A percentile compares a stretch with the other conserved stretches of the same genome.
phyloP scores from a whole-genome alignment of 2,329 filamentous ascomycete genomes.

The Sporothrix dimorphospora region DNA sequence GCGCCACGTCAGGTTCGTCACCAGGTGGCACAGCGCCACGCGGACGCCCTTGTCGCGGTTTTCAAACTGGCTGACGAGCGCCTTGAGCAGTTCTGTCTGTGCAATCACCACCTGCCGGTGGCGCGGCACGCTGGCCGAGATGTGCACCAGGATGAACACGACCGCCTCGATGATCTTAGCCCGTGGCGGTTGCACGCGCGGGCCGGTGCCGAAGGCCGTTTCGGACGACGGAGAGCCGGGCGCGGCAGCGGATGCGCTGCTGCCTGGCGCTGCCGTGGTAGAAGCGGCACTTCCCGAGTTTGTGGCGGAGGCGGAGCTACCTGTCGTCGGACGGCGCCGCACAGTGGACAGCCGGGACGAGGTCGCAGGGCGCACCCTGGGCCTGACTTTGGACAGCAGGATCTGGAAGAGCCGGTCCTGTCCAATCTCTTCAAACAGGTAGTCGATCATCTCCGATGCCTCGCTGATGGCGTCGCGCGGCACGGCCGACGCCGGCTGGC shows the following conservation, averaged over 20 bases:
- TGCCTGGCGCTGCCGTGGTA: background rate
- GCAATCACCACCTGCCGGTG: constrained; percentile 78
- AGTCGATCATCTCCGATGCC: constrained; percentile 78
- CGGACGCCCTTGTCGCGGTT: constrained; percentile 76
- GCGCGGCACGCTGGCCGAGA: constrained; percentile 77
- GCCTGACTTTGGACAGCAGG: constrained; percentile 71
- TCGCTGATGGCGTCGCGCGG: constrained; percentile 54
- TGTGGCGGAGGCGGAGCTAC: constrained; percentile 37
- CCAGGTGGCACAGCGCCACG: constrained; percentile 76
- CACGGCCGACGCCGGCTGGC: constrained; percentile 29
- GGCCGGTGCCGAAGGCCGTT: constrained; percentile 45
- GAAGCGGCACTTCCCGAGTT: constrained; percentile 40
- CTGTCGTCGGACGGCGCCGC: constrained; percentile 31
- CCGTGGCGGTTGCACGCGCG: constrained; percentile 59
- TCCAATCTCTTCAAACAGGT: constrained; percentile 75
- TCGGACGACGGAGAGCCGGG: constrained; percentile 5
- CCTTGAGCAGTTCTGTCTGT: constrained; percentile 74
- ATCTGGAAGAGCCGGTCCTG: constrained; percentile 80
- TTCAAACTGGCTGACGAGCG: constrained; percentile 72
- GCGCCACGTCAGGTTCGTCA: constrained; percentile 82
- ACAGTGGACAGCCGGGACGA: background rate
- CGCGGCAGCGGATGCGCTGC: background rate
- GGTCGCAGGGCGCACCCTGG: background rate
- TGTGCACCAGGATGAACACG: constrained; percentile 81
- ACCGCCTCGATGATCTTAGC: constrained; percentile 76